phyloP scores from a whole-genome alignment of 768 basidiomycete genomes.

The Favolaschia claudopus region DNA sequence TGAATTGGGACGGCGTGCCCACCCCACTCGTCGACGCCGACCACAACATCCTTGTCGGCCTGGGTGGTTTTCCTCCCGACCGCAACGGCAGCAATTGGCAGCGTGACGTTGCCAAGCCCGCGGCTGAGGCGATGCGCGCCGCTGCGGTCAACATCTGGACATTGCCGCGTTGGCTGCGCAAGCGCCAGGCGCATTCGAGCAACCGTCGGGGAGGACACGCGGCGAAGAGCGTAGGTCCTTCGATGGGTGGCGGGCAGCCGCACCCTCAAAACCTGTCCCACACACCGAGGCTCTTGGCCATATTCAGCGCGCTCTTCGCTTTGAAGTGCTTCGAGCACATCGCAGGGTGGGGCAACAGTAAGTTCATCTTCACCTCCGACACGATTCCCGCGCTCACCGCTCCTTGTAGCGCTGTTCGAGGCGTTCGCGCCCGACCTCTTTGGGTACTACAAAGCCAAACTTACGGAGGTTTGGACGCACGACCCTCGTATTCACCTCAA shows the following conservation, averaged over 20 bases:
- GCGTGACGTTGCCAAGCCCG: not conserved
- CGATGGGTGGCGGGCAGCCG: not conserved
- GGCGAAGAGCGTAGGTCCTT: not conserved
- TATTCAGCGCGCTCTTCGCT: not conserved
- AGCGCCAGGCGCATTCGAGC: not conserved
- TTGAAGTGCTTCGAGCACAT: not conserved
- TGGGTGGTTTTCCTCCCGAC: not conserved
- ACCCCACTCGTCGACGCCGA: not conserved
- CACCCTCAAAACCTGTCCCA: not conserved
- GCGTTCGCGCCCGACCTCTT: not conserved
- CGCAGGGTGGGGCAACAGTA: constrained; percentile 1
- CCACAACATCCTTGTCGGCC: not conserved
- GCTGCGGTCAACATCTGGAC: not conserved
- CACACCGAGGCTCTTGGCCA: not conserved
- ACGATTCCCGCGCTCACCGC: not conserved
- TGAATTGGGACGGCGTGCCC: too few species aligned
- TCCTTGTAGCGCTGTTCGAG: not conserved
- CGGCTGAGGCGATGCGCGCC: not conserved
- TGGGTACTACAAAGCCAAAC: too few species aligned
- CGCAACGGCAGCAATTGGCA: too few species aligned
- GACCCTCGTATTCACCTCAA: too few species aligned
- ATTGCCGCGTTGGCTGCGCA: not conserved
- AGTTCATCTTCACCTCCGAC: too few species aligned
- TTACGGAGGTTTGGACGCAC: too few species aligned
- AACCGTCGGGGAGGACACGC: not conserved